phyloP scores from a whole-genome alignment of 1,284 basidiomycete species.

The Pseudozyma hubeiensis region DNA sequence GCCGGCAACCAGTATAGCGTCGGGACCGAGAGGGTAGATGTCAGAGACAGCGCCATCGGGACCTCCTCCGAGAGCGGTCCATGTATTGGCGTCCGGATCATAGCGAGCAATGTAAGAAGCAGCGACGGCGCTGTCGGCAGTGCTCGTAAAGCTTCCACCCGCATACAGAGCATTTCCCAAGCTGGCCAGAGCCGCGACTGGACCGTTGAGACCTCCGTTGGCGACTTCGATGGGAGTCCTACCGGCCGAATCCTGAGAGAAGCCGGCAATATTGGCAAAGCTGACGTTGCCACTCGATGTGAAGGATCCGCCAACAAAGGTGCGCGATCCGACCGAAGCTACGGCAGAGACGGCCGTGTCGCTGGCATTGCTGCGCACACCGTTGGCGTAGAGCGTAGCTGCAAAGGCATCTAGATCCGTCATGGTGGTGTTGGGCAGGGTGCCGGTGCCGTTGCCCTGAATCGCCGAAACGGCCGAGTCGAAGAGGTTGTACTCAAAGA shows the following conservation, averaged over 20 bases:
- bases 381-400: slow-evolving; percentile 72
- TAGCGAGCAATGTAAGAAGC: slow-evolving; percentile 77
- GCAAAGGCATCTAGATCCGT: slow-evolving; percentile 78
- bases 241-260: slow-evolving; percentile 73
- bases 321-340: slow-evolving; percentile 70
- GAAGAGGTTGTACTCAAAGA: slow-evolving; percentile 61
- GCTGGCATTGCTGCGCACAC: slow-evolving; percentile 58
- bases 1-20: slow-evolving; percentile 78
- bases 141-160: slow-evolving; percentile 85
- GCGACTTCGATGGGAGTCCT: slow-evolving; percentile 70
- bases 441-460: slow-evolving; percentile 41
- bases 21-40: slow-evolving; percentile 73
- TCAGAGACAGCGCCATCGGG: slow-evolving; percentile 79
- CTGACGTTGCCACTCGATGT: slow-evolving; percentile 73
- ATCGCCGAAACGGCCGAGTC: slow-evolving; percentile 37
- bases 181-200: slow-evolving; percentile 55
- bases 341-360: slow-evolving; percentile 72
- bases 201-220: slow-evolving; percentile 68
- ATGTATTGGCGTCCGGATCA: slow-evolving; percentile 76
- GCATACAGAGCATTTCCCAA: slow-evolving; percentile 75
- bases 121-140: slow-evolving; percentile 73
- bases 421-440: slow-evolving; percentile 72
- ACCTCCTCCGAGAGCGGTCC: slow-evolving; percentile 80
- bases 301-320: slow-evolving; percentile 85
- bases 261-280: slow-evolving; percentile 80